These are phyloP conservation scores for Karstenula rhodostoma DNA, from an alignment of 2,329 filamentous ascomycete genomes.

Conservation along the genomic window DNA sequence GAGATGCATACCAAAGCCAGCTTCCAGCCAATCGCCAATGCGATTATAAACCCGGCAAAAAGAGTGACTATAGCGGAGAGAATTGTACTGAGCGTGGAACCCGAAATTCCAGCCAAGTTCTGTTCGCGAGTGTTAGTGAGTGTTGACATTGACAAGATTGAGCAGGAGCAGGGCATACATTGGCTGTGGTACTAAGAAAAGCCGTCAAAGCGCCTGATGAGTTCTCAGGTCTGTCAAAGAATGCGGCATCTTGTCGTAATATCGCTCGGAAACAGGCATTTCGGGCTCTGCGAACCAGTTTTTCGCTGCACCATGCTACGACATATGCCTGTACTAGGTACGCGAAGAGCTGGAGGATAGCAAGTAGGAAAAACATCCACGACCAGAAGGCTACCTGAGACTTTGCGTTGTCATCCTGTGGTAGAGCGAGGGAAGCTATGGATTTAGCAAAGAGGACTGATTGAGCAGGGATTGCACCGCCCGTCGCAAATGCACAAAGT, in stretches of 20 bases:
- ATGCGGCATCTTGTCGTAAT: slow-evolving; percentile 86
- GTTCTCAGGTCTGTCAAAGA: slow-evolving; percentile 88
- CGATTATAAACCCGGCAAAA: slow-evolving; percentile 71
- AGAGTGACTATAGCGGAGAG: slow-evolving; percentile 80
- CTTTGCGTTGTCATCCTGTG: slow-evolving; percentile 1
- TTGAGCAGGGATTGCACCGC: slow-evolving; percentile 4
- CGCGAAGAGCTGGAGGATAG: not conserved
- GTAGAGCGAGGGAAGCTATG: slow-evolving; percentile 7
- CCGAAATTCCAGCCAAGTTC: slow-evolving; percentile 74
- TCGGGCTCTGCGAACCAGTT: slow-evolving; percentile 82
- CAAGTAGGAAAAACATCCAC: slow-evolving; percentile 2
- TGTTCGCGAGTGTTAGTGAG: not conserved
- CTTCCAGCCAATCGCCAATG: slow-evolving; percentile 82
- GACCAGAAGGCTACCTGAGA: slow-evolving; percentile 1
- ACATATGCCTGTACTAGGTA: slow-evolving; percentile 6
- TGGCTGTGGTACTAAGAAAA: slow-evolving; percentile 50
- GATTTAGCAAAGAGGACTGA: slow-evolving; percentile 3
- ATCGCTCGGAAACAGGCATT: slow-evolving; percentile 82
- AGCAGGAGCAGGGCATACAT: not conserved
- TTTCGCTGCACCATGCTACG: slow-evolving; percentile 49
- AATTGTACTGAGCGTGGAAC: slow-evolving; percentile 84
- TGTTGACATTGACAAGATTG: not conserved
- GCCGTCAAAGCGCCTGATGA: slow-evolving; percentile 79
- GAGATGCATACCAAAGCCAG: slow-evolving; percentile 80
- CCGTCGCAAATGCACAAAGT: slow-evolving; percentile 2